phyloP scores from a whole-genome alignment of 2,329 filamentous ascomycete species.

The Botrytis paeoniae region DNA sequence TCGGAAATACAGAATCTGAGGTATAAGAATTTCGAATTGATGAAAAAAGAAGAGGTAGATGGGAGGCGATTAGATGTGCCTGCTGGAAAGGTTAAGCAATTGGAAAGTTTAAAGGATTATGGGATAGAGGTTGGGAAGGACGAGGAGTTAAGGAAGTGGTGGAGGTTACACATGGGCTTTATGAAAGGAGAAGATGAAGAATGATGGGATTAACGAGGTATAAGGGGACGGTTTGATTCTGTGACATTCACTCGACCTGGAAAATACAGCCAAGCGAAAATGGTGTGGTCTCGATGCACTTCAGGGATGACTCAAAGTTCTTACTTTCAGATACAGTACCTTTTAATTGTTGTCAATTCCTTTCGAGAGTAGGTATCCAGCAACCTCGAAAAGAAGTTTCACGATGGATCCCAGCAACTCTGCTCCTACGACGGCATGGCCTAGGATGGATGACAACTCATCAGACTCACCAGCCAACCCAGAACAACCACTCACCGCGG shows the following conservation, averaged over 20 bases:
- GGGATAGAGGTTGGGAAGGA: conserved; percentile 27
- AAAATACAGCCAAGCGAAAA: not conserved
- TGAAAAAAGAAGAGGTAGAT: conserved; percentile 30
- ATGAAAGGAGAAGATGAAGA: not conserved
- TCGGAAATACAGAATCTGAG: conserved; percentile 30
- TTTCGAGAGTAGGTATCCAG: not conserved
- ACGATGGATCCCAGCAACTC: not conserved
- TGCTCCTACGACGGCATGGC: conserved; percentile 5
- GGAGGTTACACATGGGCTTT: conserved; percentile 35
- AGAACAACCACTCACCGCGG: not conserved
- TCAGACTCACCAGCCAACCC: not conserved
- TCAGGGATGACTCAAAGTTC: not conserved
- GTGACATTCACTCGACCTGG: not conserved
- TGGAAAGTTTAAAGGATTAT: conserved; percentile 30
- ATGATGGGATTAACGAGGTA: not conserved
- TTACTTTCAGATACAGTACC: not conserved
- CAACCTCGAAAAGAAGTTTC: not conserved
- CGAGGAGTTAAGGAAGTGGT: conserved; percentile 30
- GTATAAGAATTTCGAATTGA: conserved; percentile 35
- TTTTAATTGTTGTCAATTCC: not conserved
- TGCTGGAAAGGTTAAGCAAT: conserved; percentile 27
- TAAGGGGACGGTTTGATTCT: not conserved
- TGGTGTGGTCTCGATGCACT: not conserved
- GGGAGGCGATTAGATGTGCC: conserved; percentile 22
- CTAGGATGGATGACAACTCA: not conserved